Conservation (phyloP, 2,329 filamentous ascomycete species). For the Penicillium crustosum region DNA sequence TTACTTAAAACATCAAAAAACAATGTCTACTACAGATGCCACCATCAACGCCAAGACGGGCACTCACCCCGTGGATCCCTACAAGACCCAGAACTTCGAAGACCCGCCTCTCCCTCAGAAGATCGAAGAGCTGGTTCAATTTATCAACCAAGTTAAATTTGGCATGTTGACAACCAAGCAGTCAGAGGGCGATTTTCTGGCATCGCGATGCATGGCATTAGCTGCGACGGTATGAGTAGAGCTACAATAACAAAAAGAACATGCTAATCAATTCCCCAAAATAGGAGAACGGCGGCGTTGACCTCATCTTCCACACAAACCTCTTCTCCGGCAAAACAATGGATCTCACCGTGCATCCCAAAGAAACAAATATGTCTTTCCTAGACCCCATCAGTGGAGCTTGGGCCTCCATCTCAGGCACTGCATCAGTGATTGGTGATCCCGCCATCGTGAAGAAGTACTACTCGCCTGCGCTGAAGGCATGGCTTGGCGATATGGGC, state of each 20-base stretch:
- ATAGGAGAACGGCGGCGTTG: constrained; percentile 74
- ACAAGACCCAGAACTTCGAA: constrained; percentile 73
- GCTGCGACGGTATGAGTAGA: constrained; percentile 65
- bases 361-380: constrained; percentile 78
- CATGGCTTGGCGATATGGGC: constrained; percentile 82
- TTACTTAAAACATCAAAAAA: neutral
- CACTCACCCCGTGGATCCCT: constrained; percentile 70
- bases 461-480: constrained; percentile 72
- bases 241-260: neutral
- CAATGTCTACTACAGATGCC: constrained; percentile 27
- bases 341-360: constrained; percentile 69
- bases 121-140: constrained; percentile 69
- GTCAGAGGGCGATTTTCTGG: constrained; percentile 63
- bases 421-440: constrained; percentile 68
- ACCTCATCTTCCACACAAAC: constrained; percentile 89
- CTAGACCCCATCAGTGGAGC: constrained; percentile 68
- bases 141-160: constrained; percentile 74
- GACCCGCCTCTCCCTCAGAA: constrained; percentile 73
- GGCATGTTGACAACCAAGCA: constrained; percentile 81
- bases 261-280: neutral
- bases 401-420: constrained; percentile 84
- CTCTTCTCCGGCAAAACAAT: constrained; percentile 85
- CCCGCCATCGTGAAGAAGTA: constrained; percentile 68
- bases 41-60: constrained; percentile 61
- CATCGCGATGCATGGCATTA: constrained; percentile 83